Conservation (phyloP, 805 yeast genomes). For the Spathaspora arborariae region DNA sequence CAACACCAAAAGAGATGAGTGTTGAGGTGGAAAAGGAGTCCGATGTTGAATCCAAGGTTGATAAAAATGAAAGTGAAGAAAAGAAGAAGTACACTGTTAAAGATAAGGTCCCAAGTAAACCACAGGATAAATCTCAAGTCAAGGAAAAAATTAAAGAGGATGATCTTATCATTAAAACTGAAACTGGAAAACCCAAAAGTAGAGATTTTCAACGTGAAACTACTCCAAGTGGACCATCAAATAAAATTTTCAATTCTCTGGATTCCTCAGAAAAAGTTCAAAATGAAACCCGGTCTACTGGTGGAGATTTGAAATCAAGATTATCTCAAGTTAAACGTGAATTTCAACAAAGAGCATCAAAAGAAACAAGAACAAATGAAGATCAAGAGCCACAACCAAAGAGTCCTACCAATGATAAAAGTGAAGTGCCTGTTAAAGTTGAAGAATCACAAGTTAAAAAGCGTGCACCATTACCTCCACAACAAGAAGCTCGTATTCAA, state of each 20-base stretch:
- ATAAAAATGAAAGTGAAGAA: not conserved
- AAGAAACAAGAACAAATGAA: not conserved
- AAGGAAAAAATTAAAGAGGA: not conserved
- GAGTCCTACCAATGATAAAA: not conserved
- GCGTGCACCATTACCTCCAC: slow-evolving; percentile 23
- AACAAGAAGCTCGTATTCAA: slow-evolving; percentile 10
- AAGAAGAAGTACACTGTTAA: slow-evolving; percentile 6
- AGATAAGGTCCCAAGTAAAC: not conserved
- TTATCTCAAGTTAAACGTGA: slow-evolving; percentile 23
- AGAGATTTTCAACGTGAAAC: slow-evolving; percentile 1
- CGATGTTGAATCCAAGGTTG: slow-evolving; percentile 1
- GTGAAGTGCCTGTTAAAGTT: not conserved
- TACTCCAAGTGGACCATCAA: not conserved
- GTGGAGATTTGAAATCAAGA: slow-evolving; percentile 16
- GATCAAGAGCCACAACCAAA: slow-evolving; percentile 4
- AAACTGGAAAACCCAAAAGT: not conserved
- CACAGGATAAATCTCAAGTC: not conserved
- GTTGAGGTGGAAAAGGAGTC: slow-evolving; percentile 1
- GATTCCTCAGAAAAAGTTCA: not conserved
- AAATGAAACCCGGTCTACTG: not conserved
- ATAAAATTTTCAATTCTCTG: not conserved
- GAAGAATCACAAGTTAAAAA: slow-evolving; percentile 1
- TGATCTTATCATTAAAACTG: not conserved
- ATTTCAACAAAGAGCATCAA: slow-evolving; percentile 7
- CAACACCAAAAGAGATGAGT: slow-evolving; percentile 6